phyloP scores from a whole-genome alignment of 1,284 basidiomycete genomes.

The Kwoniella shivajii region DNA sequence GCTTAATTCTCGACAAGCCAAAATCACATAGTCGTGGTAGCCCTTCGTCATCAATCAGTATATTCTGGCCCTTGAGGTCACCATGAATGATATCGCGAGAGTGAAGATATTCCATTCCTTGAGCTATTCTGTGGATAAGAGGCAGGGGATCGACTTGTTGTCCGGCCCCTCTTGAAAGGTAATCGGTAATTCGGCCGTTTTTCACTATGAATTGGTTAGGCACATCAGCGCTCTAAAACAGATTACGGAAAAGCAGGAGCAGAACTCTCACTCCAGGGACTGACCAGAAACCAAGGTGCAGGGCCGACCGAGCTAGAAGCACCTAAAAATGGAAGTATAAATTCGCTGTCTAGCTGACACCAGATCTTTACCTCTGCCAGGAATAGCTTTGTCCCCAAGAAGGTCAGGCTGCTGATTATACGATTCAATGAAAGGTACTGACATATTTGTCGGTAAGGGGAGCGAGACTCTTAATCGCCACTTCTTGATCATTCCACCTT shows the following conservation, averaged over 20 bases:
- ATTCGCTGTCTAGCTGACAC: constrained; percentile 29
- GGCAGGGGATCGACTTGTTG: constrained; percentile 36
- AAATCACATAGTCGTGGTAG: constrained; percentile 74
- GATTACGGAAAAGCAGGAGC: neutral
- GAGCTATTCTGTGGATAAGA: constrained; percentile 66
- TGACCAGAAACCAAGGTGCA: constrained; percentile 70
- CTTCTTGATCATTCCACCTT: constrained; percentile 26
- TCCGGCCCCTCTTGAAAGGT: constrained; percentile 57
- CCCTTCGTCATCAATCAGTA: constrained; percentile 67
- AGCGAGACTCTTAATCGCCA: constrained; percentile 40
- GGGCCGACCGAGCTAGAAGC: constrained; percentile 63
- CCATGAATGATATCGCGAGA: constrained; percentile 65
- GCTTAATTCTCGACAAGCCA: constrained; percentile 74
- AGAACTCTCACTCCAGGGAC: constrained; percentile 61
- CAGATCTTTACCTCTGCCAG: constrained; percentile 41
- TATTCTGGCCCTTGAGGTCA: constrained; percentile 71
- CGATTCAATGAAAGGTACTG: neutral
- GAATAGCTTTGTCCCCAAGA: constrained; percentile 26
- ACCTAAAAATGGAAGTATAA: constrained; percentile 57
- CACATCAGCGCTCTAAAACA: too few species aligned
- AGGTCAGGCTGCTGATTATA: neutral
- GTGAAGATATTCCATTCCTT: constrained; percentile 77
- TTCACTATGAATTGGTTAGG: constrained; percentile 28
- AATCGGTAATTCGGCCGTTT: constrained; percentile 57
- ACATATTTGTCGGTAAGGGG: constrained; percentile 18